Percentiles rank a stretch among this genome's conserved stretches.
Evolutionary conservation across 2,329 filamentous ascomycete species (phyloP).

Genomic region (Neopestalotiopsis sp.): DNA sequence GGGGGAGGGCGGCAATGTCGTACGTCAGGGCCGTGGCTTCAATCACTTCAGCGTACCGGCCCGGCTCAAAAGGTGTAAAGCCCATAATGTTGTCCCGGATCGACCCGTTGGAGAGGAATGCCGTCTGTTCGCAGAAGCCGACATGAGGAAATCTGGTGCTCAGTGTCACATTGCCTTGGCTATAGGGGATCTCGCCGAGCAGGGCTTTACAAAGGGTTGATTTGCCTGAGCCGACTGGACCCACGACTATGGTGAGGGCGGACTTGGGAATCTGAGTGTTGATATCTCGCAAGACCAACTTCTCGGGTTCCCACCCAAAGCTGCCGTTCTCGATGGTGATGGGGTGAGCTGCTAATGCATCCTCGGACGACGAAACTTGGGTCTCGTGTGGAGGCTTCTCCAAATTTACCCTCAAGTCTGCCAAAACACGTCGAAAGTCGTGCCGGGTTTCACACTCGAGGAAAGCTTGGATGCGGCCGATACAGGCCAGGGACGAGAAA

Average conservation of each 20-base stretch:
- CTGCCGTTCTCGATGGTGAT: conserved; percentile 29
- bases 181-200: conserved; percentile 40
- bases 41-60: conserved; percentile 35
- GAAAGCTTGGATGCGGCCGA: conserved; percentile 45
- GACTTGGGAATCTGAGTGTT: conserved; percentile 35
- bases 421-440: conserved; percentile 9
- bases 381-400: background rate
- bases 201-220: conserved; percentile 47
- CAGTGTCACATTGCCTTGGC: conserved; percentile 31
- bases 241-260: conserved; percentile 44
- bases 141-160: conserved; percentile 28
- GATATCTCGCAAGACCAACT: conserved; percentile 35
- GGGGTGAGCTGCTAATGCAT: conserved; percentile 11
- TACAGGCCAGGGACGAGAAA: conserved; percentile 43
- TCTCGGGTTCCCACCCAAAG: conserved; percentile 41
- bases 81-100: conserved; percentile 38
- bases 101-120: conserved; percentile 41
- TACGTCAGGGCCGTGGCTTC: conserved; percentile 29
- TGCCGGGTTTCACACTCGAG: conserved; percentile 29
- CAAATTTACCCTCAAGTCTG: conserved; percentile 1
- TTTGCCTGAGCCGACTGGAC: conserved; percentile 50
- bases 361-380: conserved; percentile 1
- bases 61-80: conserved; percentile 29
- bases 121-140: conserved; percentile 43
- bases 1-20: conserved; percentile 40